phyloP scores from a whole-genome alignment of 306 rosid genomes.

The Gastrolobium villosum region DNA sequence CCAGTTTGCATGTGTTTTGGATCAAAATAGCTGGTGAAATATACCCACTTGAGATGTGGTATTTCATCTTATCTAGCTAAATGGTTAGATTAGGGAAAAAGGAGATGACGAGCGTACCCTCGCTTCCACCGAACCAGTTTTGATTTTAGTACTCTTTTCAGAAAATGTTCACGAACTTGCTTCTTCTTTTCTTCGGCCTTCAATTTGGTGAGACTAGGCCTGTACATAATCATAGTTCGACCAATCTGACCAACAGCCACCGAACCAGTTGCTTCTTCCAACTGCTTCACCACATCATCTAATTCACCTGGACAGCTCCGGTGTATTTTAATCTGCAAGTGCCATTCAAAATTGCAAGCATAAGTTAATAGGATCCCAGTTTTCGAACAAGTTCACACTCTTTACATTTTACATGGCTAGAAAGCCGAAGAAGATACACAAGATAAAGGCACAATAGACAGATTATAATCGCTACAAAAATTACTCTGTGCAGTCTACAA shows the following conservation, averaged over 20 bases:
- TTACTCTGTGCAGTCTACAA: not conserved
- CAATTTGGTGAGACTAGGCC: constrained; percentile 87
- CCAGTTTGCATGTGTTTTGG: too few relatives aligned
- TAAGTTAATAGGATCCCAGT: constrained; percentile 9
- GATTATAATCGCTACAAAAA: not conserved
- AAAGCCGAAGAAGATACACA: constrained; percentile 4
- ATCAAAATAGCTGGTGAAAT: too few relatives aligned
- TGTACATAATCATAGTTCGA: constrained; percentile 76
- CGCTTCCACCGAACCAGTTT: too few relatives aligned
- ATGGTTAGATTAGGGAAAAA: too few relatives aligned
- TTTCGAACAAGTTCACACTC: constrained; percentile 11
- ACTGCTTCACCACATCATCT: constrained; percentile 74
- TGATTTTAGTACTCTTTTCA: constrained; percentile 53
- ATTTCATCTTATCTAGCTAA: too few relatives aligned
- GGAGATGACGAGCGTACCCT: too few relatives aligned
- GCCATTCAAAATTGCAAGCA: constrained; percentile 20
- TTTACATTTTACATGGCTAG: not conserved
- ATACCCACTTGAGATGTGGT: too few relatives aligned
- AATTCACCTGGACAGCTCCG: constrained; percentile 88
- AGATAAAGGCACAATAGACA: constrained; percentile 3
- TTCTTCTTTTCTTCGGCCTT: constrained; percentile 88
- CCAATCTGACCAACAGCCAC: constrained; percentile 83
- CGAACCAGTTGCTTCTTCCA: constrained; percentile 77
- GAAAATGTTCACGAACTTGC: constrained; percentile 54
- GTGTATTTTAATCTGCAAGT: constrained; percentile 81